Base-by-base conservation (phyloP, 257 asterid genomes). In the Cynanchum wilfordii region DNA sequence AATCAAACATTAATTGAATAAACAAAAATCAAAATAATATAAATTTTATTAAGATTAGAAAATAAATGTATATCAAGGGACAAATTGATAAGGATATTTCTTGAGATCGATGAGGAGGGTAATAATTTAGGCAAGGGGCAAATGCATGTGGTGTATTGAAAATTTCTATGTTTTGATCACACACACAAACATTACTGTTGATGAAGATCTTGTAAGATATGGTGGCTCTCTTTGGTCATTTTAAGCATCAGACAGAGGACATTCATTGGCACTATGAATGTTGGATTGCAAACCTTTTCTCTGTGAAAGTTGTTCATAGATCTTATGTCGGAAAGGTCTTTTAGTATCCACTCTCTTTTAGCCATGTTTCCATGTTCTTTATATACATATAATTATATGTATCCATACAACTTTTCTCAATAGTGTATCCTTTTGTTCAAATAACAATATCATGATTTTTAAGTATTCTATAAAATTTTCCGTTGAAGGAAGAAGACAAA, bases 161-260 rank as follows among this genome's bases (percentile, higher is more conserved):
- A 60, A 60, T 62, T 58, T 62, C 44, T 30, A 33, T 62, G 38
- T 16, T 62, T 42, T 16, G 47, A 62, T 62, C 5, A 60, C 12
- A 29, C 44, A 29, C 29, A 59, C 10, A 27, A n/a, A 13, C 30
- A 12, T 29, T 62, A 30, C 68, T 62, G 42, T 62, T 24, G 6
- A 30, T 30, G 47, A 62, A 62, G 68, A 62, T 62, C 68, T 62
- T 62, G 68, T 38, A 33, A 62, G 68, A 62, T 62, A 13, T 29
- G 3, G 42, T 29, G 33, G 42, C 66, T 25, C 4, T 16, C 22
- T 15, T 6, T 30, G 67, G 38, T 60, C 67, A 30, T 30, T 62
- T 62, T 30, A 62, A 24, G 42, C 24, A 62, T 29, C 45, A 62
- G 68, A 62, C 68, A 33, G 9, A 62, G 68, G 45, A 62, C 68